Conservation (phyloP, 768 basidiomycete species). For the Tricholoma furcatifolium region DNA sequence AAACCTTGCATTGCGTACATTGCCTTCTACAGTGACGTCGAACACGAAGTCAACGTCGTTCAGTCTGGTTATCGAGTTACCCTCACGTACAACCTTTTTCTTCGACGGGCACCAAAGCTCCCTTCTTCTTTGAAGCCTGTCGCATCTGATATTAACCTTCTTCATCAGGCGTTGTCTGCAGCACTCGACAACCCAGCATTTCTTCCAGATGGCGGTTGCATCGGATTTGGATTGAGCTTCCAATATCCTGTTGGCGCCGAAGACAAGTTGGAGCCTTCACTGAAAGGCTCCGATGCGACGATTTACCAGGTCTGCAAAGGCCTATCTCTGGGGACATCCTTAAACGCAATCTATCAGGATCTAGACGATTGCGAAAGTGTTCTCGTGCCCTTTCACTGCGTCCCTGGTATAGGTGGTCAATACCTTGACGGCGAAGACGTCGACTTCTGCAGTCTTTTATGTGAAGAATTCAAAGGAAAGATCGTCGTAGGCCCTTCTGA, state of each 20-base stretch:
- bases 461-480: too few relatives aligned
- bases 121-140: not conserved
- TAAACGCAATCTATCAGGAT: not conserved
- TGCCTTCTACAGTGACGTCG: slow-evolving; percentile 38
- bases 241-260: slow-evolving; percentile 29
- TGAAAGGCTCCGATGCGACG: slow-evolving; percentile 31
- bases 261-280: not conserved
- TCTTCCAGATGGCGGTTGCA: slow-evolving; percentile 36
- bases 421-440: too few relatives aligned
- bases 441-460: too few relatives aligned
- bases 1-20: slow-evolving; percentile 30
- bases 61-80: slow-evolving; percentile 21
- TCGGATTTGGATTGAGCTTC: slow-evolving; percentile 41
- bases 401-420: not conserved
- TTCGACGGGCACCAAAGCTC: slow-evolving; percentile 12
- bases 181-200: slow-evolving; percentile 32
- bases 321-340: slow-evolving; percentile 14
- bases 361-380: not conserved
- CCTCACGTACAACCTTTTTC: slow-evolving; percentile 12
- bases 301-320: slow-evolving; percentile 20
- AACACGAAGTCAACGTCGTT: slow-evolving; percentile 37
- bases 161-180: slow-evolving; percentile 13
- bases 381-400: not conserved
- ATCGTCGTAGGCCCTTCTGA: too few relatives aligned
- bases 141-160: slow-evolving; percentile 6